Evolutionary conservation across 2,329 filamentous ascomycete species (phyloP).

Genomic region (Neonectria coccinea): DNA sequence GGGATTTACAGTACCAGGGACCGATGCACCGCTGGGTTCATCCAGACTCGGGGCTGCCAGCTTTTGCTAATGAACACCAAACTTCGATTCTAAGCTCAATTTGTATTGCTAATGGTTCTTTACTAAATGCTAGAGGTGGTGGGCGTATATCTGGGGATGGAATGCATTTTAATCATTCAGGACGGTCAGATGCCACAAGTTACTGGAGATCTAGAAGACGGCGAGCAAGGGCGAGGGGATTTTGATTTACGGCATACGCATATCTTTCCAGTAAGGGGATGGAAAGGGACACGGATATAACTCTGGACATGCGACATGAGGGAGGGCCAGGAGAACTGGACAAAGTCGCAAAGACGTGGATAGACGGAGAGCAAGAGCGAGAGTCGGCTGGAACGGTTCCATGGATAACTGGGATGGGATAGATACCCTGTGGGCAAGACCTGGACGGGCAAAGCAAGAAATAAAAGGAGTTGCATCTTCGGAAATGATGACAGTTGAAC

Average conservation of each 20-base stretch:
- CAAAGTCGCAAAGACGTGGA: not conserved
- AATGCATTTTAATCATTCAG: constrained; percentile 11
- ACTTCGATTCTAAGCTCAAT: constrained; percentile 23
- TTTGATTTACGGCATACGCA: constrained; percentile 12
- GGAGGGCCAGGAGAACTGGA: not conserved
- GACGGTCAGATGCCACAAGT: not conserved
- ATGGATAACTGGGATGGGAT: constrained; percentile 33
- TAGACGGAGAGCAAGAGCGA: constrained; percentile 3
- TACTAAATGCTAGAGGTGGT: constrained; percentile 17
- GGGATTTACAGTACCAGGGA: constrained; percentile 28
- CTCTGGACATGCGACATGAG: not conserved
- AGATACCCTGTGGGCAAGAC: constrained; percentile 36
- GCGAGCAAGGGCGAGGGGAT: not conserved
- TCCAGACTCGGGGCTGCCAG: not conserved
- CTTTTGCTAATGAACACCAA: constrained; percentile 11
- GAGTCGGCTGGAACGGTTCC: constrained; percentile 22
- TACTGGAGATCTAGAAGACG: not conserved
- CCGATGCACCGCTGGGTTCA: constrained; percentile 3
- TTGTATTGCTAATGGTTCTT: constrained; percentile 26
- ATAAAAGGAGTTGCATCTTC: constrained; percentile 37
- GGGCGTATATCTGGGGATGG: constrained; percentile 18
- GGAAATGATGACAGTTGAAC: constrained; percentile 24
- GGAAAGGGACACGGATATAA: not conserved
- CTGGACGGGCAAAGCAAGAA: constrained; percentile 25
- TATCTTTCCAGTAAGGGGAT: not conserved